Evolutionary conservation across 768 basidiomycete genomes (phyloP).

Genomic region (Cystofilobasidium ferigula): DNA sequence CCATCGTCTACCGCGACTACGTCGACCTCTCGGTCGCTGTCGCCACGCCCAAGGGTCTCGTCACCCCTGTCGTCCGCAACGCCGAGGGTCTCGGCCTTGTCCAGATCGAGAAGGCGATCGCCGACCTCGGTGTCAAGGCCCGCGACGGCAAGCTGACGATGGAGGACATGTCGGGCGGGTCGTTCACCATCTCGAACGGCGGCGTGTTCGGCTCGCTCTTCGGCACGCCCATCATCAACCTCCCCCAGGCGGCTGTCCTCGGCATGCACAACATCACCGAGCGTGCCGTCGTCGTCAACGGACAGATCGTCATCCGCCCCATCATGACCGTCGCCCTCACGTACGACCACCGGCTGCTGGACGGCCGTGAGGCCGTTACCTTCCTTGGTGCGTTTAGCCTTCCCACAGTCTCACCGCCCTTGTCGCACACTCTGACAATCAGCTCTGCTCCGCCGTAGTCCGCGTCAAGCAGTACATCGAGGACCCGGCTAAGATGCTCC

Average conservation of each 20-base stretch:
- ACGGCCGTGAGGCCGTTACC: conserved; percentile 89
- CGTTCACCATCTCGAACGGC: conserved; percentile 99
- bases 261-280: conserved; percentile 94
- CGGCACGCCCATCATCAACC: conserved; percentile 98
- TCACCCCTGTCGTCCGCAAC: conserved; percentile 90
- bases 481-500: conserved; percentile 75
- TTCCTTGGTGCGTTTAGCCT: conserved; percentile 68
- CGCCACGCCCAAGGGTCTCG: conserved; percentile 91
- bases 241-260: conserved; percentile 86
- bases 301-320: conserved; percentile 90
- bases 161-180: conserved; percentile 95
- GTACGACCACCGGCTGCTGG: conserved; percentile 89
- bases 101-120: conserved; percentile 86
- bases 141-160: conserved; percentile 79
- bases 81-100: conserved; percentile 75
- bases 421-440: neutral
- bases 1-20: conserved; percentile 63
- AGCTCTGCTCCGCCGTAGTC: too few relatives aligned
- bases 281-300: conserved; percentile 75
- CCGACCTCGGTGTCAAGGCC: conserved; percentile 72
- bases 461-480: conserved; percentile 88
- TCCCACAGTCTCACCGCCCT: conserved; percentile 6
- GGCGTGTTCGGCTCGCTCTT: conserved; percentile 96
- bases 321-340: conserved; percentile 85
- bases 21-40: conserved; percentile 91